phyloP scores from a whole-genome alignment of 805 yeast species.

The Saccharomycopsis sp. region DNA sequence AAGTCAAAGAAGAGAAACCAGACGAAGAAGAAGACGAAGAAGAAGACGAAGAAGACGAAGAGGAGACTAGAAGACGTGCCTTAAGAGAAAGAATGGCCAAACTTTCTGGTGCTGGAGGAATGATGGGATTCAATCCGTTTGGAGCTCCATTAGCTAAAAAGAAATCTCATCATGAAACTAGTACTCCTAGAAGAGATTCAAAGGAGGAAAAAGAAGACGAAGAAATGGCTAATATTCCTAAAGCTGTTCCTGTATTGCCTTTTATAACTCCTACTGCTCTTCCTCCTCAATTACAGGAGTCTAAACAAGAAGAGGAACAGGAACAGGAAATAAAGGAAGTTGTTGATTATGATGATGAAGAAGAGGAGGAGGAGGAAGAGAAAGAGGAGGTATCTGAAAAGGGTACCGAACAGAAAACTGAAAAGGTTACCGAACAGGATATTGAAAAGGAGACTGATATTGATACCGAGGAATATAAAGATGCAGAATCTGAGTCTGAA shows the following conservation, averaged over 20 bases:
- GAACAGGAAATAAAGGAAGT: constrained; percentile 21
- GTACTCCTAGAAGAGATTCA: constrained; percentile 9
- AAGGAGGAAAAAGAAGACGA: background rate
- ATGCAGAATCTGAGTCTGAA: constrained; percentile 26
- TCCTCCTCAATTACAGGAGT: background rate
- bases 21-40: constrained; percentile 17
- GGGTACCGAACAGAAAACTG: background rate
- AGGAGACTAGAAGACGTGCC: constrained; percentile 14
- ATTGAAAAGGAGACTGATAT: constrained; percentile 1
- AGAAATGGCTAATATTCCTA: constrained; percentile 3
- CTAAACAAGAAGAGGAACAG: constrained; percentile 2
- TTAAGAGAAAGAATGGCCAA: constrained; percentile 21
- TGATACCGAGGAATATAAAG: constrained; percentile 19
- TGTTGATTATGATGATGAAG: too few relatives aligned
- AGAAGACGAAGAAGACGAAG: constrained; percentile 17
- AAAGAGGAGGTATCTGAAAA: constrained; percentile 17
- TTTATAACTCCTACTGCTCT: background rate
- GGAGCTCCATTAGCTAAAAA: constrained; percentile 23
- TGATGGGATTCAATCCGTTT: constrained; percentile 27
- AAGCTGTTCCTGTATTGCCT: constrained; percentile 18
- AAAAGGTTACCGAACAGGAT: background rate
- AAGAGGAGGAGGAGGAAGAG: constrained; percentile 11
- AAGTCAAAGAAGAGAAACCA: constrained; percentile 23
- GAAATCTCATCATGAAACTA: background rate
- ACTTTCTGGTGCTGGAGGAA: constrained; percentile 20